Percentiles rank a stretch among this genome's conserved stretches.
Evolutionary conservation across 1,139 yeast genomes (phyloP).

Genomic region (Insectozyma bohioensis): DNA sequence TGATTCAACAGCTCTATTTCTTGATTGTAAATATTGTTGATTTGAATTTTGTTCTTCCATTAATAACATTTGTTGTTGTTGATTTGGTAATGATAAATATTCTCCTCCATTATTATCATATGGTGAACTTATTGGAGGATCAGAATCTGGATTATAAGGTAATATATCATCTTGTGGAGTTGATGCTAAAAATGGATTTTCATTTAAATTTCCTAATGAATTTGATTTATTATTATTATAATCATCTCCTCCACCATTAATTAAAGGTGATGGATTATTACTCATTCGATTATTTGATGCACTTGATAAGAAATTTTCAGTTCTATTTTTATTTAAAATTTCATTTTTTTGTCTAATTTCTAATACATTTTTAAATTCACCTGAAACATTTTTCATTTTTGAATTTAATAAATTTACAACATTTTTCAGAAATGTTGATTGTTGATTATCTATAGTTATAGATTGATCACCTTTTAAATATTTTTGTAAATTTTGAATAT

Average conservation of each 20-base stretch:
- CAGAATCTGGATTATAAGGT: slow-evolving; percentile 19
- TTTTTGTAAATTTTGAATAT: slow-evolving; percentile 63
- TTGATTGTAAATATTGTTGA: slow-evolving; percentile 73
- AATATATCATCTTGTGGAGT: slow-evolving; percentile 10
- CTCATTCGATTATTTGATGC: slow-evolving; percentile 32
- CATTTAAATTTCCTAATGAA: slow-evolving; percentile 24
- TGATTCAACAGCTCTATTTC: slow-evolving; percentile 90
- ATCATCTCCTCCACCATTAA: slow-evolving; percentile 3
- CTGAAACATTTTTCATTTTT: slow-evolving; percentile 87
- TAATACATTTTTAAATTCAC: slow-evolving; percentile 84
- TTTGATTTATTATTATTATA: slow-evolving; percentile 2
- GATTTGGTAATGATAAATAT: slow-evolving; percentile 64
- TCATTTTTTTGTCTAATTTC: slow-evolving; percentile 87
- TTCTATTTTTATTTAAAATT: slow-evolving; percentile 74
- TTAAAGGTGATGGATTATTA: slow-evolving; percentile 28
- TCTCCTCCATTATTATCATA: slow-evolving; percentile 29
- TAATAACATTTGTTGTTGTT: slow-evolving; percentile 71
- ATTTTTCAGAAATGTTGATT: slow-evolving; percentile 74
- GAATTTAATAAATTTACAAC: slow-evolving; percentile 85
- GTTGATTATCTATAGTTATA: slow-evolving; percentile 55
- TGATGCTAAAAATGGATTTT: slow-evolving; percentile 41
- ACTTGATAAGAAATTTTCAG: slow-evolving; percentile 75
- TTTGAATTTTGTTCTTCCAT: slow-evolving; percentile 73
- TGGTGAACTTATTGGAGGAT: slow-evolving; percentile 32
- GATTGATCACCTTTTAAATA: slow-evolving; percentile 48